Base-by-base conservation (phyloP, 768 basidiomycete species). In the Galerina sulciceps region DNA sequence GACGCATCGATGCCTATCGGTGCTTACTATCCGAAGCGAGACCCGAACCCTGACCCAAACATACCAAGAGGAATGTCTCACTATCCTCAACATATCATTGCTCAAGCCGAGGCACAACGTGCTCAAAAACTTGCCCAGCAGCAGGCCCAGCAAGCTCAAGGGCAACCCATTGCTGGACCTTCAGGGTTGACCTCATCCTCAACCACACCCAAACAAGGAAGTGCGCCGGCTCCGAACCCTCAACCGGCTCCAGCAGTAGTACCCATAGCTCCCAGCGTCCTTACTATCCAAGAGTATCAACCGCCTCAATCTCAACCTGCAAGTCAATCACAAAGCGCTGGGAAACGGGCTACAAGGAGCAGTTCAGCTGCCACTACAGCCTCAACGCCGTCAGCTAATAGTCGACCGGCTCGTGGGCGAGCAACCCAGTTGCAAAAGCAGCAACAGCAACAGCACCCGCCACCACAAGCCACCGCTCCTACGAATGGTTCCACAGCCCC, bases 51-150 rank as follows among this genome's bases (percentile, higher is more conserved):
- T 0, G 64, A 71, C 50, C 68, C 76, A 5, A 76, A 71, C 26
- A 17, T 73, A 6, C 73, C 75, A n/a, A 68, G 71, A 55, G 77
- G 78, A 23, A 57, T 78, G 52, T 75, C 76, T 17, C 74, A 84
- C 53, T 84, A 84, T 61, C 82, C 81, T 47, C 79, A 80, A 53
- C 80, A 82, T 55, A 80, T 84, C 54, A 69, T 78, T 13, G 78
- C 78, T 13, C 76, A 80, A 59, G 75, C 73, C 2, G 72, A 74
- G 34, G 72, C 74, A n/a, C 71, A 75, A 52, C 70, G 68, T 44
- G 62, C 62, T 4, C 71, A 72, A 55, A 68, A 69, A 36, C 66
- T 57, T n/a, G 52, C 57, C 45, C 26, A 31, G 26, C 26, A 31
- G 26, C 26, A 31, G 46, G 66, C 64, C 54, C 65, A 56, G 52